phyloP scores from a whole-genome alignment of 78 protist species.

The Diacronema lutheri region DNA sequence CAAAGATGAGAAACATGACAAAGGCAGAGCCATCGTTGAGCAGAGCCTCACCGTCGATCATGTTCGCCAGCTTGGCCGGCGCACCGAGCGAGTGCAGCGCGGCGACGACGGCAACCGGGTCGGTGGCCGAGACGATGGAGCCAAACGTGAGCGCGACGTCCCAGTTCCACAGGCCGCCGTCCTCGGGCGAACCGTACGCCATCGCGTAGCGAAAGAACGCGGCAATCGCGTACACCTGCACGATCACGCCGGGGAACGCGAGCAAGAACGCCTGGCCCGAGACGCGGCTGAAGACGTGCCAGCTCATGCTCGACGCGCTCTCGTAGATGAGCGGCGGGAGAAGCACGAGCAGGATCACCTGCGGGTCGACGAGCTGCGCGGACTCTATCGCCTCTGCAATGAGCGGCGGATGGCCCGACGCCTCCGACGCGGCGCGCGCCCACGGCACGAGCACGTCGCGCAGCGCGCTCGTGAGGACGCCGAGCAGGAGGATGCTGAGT shows the following conservation, averaged over 20 bases:
- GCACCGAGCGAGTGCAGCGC: conserved; percentile 66
- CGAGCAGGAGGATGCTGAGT: too few species aligned
- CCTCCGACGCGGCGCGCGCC: too few species aligned
- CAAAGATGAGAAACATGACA: conserved; percentile 39
- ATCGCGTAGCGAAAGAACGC: not conserved
- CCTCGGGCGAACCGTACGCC: not conserved
- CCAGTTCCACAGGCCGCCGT: conserved; percentile 26
- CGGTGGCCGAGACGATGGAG: conserved; percentile 65
- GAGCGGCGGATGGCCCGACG: too few species aligned
- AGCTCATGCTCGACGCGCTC: conserved; percentile 28
- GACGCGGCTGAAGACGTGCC: conserved; percentile 9
- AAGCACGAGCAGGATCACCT: conserved; percentile 49
- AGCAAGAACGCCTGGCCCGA: conserved; percentile 23
- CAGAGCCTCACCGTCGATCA: conserved; percentile 71
- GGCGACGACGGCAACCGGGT: conserved; percentile 81
- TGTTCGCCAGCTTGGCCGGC: conserved; percentile 19
- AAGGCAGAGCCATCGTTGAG: conserved; percentile 76
- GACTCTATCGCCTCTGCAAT: not conserved
- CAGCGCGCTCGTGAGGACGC: too few species aligned
- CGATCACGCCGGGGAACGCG: conserved; percentile 47
- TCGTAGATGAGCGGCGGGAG: conserved; percentile 66
- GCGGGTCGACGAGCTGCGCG: conserved; percentile 19
- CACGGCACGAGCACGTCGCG: too few species aligned
- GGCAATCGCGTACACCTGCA: not conserved
- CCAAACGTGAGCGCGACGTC: conserved; percentile 20